Conservation (phyloP, 257 asterid species). For the Solanum chiquidenum region DNA sequence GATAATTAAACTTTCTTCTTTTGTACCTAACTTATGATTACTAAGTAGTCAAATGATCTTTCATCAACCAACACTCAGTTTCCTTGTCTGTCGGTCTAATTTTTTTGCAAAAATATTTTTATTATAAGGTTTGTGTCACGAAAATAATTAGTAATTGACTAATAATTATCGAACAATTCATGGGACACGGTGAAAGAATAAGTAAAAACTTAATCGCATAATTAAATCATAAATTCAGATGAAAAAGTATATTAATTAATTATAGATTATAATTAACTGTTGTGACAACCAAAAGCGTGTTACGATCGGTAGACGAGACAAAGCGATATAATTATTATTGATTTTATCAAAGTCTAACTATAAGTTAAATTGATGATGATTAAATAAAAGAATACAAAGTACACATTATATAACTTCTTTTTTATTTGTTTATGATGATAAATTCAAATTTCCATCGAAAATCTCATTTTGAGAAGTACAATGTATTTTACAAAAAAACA, state of each 20-base stretch:
- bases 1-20: neutral
- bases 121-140: neutral
- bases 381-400: neutral
- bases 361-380: neutral
- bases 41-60: neutral
- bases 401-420: neutral
- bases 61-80: neutral
- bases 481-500: too few species aligned
- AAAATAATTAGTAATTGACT: neutral
- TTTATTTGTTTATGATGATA: neutral
- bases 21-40: conserved; percentile 1
- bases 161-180: neutral
- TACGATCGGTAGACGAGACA: neutral
- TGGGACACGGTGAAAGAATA: neutral
- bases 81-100: neutral
- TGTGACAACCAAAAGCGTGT: neutral
- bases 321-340: neutral
- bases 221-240: neutral
- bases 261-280: neutral
- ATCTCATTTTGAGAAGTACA: too few species aligned
- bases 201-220: neutral
- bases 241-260: neutral
- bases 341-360: neutral
- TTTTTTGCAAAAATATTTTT: neutral
- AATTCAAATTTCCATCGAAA: too few species aligned